Evolutionary conservation across 78 protist species (phyloP), one percentile per base, ranked within the genome.

Genomic region (Dictyostelium capitatum): DNA sequence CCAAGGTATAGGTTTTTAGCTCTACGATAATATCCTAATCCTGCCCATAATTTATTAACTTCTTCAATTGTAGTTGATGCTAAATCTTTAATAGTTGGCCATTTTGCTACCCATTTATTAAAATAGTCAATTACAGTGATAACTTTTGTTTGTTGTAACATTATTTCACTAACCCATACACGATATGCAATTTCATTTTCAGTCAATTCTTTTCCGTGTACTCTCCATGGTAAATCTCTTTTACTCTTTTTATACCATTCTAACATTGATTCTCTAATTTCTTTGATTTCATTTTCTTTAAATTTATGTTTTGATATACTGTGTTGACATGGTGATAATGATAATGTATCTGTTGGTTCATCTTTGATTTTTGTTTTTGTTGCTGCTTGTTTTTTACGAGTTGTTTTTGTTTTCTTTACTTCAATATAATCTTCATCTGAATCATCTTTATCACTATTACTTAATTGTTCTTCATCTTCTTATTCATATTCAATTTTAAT

Each of bases 121-220:
- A 46, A 95, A 78, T 97, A 97, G 12, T 28, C 91, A 0, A 95
- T 78, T 1, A 97, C 98, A 0, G 90, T 82, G 0, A n/a, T 15
- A 1, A 90, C 90, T 70, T 65, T 32, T n/a, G 99, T 97, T 57
- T 98, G 99, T 81, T 98, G 99, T 1, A 53, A 70, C 99, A 98
- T 98, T 74, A 98, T 83, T 82, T 98, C 99, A 12, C 95, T 80
- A 1, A 98, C 97, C 98, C 97, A 96, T 12, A 98, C 96, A 28
- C 77, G 53, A 37, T 97, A 97, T 41, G 96, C 94, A 2, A 12
- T 53, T 1, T 6, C 28, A 51, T 95, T 64, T 53, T 41, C 14
- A 10, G 43, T 83, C 2, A 48, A 23, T 5, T 11, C 14, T 1
- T 41, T 83, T 11, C 46, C 89, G n/a, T 46, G 6, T 17, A 41